Evolutionary conservation across 225 moss, liverwort and hornwort species (phyloP), one percentile per base, ranked within the genome.

Genomic region (Straminergon stramineum): DNA sequence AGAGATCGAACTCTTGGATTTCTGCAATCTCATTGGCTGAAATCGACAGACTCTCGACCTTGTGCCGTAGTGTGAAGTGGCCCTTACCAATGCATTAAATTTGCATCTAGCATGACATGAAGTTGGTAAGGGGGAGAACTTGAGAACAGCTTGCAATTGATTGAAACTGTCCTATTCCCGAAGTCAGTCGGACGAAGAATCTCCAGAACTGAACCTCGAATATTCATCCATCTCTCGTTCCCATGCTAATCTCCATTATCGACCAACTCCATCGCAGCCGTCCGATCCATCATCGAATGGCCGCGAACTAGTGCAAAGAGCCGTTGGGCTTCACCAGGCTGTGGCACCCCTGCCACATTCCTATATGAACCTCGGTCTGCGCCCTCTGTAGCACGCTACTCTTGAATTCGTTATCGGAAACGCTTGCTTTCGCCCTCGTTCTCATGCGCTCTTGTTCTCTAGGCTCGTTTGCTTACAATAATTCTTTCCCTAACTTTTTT

Each of bases 271-370:
- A 56, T 39, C 67, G 0, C 7, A 70, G 32, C 88, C 90, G 34
- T 88, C 84, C 9, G 79, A 91, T 79, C 15, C 4, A 2, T 0
- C 4, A 93, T 90, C 93, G n/a, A 28, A 90, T 90, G 91, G 79
- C 30, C 34, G 1, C 0, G 4, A 17, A 10, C 39, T 34, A 5
- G 20, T 51, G 31, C 26, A 88, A 84, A 91, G 91, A 93, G 93
- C 93, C 93, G 93, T 93, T 93, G 91, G 82, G 75, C 86, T 90
- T 93, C 93, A 90, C 90, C 90, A 86, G 86, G 81, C 86, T 90
- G 89, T 62, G 86, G 80, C 89, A 61, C 24, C 60, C 17, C 71
- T 14, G 65, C 67, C 45, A 60, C 88, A 74, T 84, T 75, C 23
- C 86, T 93, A 91, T 90, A 91, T 93, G 84, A 88, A 80, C 88